Conservation (phyloP, 2,329 filamentous ascomycete species). For the Penicillium hesseltinei region DNA sequence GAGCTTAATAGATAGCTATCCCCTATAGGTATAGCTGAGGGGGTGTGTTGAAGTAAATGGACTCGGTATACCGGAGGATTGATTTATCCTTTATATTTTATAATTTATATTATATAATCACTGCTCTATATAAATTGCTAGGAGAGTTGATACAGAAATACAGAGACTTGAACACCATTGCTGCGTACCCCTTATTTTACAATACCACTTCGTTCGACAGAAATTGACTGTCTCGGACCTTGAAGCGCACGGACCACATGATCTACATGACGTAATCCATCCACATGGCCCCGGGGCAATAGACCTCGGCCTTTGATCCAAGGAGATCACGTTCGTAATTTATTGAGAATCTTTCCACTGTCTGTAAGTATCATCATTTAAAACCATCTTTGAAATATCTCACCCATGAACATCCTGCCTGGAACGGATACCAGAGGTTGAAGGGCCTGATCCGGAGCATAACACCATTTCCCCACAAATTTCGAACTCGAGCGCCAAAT, state of each 20-base stretch:
- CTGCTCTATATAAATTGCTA: no score
- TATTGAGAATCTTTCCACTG: not conserved
- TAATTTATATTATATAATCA: no score
- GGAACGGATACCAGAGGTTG: not conserved
- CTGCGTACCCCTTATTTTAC: no score
- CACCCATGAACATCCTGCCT: not conserved
- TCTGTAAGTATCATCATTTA: not conserved
- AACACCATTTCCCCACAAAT: not conserved
- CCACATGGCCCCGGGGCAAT: conserved; percentile 6
- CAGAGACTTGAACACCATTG: no score
- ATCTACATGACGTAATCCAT: conserved; percentile 28
- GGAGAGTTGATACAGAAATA: no score
- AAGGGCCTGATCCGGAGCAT: not conserved
- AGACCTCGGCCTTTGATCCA: conserved; percentile 15
- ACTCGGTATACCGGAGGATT: no score
- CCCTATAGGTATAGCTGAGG: no score
- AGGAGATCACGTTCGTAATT: conserved; percentile 16
- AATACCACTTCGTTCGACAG: no score
- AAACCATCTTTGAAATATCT: not conserved
- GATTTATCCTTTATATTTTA: no score
- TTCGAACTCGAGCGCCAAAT: not conserved
- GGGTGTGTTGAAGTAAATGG: no score
- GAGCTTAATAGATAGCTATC: no score
- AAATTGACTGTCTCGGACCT: not conserved
- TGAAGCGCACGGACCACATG: conserved; percentile 6